Conservation (phyloP, 371 early-diverging fungal species). For the Zopfochytrium polystomum region DNA sequence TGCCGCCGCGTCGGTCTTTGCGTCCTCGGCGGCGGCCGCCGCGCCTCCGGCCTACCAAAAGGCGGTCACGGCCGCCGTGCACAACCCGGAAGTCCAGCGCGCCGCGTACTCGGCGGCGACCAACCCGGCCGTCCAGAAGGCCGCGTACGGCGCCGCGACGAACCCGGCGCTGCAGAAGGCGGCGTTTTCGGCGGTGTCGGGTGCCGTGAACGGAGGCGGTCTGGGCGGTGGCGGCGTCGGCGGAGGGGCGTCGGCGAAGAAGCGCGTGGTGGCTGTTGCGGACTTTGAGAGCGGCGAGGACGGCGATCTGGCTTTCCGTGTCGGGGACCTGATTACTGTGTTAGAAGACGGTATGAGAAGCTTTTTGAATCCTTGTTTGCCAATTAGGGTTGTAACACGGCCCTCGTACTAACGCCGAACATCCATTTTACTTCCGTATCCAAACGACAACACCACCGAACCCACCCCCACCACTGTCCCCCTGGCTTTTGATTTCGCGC, state of each 20-base stretch:
- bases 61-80: slow-evolving; percentile 10
- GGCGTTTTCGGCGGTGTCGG: background rate
- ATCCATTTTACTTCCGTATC: too few relatives aligned
- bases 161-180: background rate
- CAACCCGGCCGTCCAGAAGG: slow-evolving; percentile 10
- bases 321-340: slow-evolving; percentile 27
- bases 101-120: slow-evolving; percentile 3
- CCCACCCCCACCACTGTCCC: too few relatives aligned
- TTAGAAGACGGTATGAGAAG: slow-evolving; percentile 25
- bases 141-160: background rate
- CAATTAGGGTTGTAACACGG: too few relatives aligned
- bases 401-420: too few relatives aligned
- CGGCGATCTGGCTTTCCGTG: slow-evolving; percentile 21
- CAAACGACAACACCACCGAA: too few relatives aligned
- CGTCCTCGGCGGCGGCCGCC: background rate
- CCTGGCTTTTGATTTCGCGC: too few relatives aligned
- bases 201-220: background rate
- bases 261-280: slow-evolving; percentile 12
- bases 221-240: background rate
- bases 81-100: slow-evolving; percentile 13
- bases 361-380: too few relatives aligned
- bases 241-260: background rate
- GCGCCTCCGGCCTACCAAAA: slow-evolving; percentile 13
- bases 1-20: background rate
- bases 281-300: slow-evolving; percentile 26